Evolutionary conservation across 495 filamentous ascomycete species (phyloP).

Genomic region (Hypoxylon trugodes): DNA sequence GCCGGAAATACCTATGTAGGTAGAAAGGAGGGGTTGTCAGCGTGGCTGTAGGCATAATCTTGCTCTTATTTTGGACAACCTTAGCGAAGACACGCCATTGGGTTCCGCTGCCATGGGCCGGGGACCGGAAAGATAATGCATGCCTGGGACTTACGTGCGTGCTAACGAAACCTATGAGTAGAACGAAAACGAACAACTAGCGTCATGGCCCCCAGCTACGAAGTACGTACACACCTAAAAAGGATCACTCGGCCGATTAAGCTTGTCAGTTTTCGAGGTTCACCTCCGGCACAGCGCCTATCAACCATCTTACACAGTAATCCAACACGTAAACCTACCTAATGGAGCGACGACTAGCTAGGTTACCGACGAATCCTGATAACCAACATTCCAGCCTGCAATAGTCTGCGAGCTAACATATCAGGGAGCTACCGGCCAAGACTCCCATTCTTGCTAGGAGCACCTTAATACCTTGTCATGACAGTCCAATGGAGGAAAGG

Average conservation of each 20-base stretch:
- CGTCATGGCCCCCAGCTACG: conserved; percentile 18
- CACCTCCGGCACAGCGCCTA: conserved; percentile 5
- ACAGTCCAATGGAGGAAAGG: conserved; percentile 19
- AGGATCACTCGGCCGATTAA: conserved; percentile 26
- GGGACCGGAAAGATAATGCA: conserved; percentile 40
- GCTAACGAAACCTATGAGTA: conserved; percentile 28
- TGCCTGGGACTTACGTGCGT: conserved; percentile 35
- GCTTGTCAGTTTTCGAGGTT: conserved; percentile 17
- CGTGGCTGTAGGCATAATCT: conserved; percentile 21
- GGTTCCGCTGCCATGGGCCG: conserved; percentile 39
- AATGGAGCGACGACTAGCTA: conserved; percentile 7
- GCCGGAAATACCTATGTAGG: conserved; percentile 4
- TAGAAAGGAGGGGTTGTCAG: conserved; percentile 28
- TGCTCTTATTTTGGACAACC: conserved; percentile 35
- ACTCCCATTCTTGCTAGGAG: not conserved
- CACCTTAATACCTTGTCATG: conserved; percentile 31
- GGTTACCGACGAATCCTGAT: conserved; percentile 11
- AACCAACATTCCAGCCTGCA: conserved; percentile 7
- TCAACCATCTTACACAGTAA: not conserved
- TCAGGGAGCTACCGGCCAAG: conserved; percentile 2
- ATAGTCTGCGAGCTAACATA: conserved; percentile 9
- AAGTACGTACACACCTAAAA: conserved; percentile 24
- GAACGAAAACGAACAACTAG: conserved; percentile 17
- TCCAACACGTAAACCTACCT: conserved; percentile 3
- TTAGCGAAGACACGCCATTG: conserved; percentile 38